Base-by-base conservation (phyloP, 352 stramenopile species). In the Globisporangium carolinianum region DNA sequence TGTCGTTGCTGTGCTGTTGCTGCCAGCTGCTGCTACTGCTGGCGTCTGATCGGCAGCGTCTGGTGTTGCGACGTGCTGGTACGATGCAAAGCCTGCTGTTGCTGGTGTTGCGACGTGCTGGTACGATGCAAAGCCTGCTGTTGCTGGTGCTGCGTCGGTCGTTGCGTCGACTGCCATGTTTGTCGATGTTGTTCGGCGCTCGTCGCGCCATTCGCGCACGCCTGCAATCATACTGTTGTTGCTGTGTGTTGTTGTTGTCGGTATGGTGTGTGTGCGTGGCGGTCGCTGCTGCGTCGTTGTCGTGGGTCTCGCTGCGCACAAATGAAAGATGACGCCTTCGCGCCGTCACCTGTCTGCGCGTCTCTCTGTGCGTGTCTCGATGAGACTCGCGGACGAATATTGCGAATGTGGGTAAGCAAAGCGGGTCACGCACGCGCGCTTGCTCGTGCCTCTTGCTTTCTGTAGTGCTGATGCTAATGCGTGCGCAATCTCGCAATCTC, bases 161-260 rank as follows among this genome's bases (percentile, higher is more conserved):
- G 48, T 10, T 46, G 7, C 46, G 7, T 46, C 8, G 41, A 24
- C 24, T 32, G 24, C 24, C 24, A 32, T 32, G 24, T 32, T 32
- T 32, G 24, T 32, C 15, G 53, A 17, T 11, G 8, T 51, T n/a
- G 35, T 14, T 17, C 54, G 5, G 12, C n/a, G 14, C 43, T 56
- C 35, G n/a, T 64, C 47, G 24, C 24, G 36, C 53, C 49, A 53
- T 51, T 62, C 57, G 50, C 57, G 47, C 42, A 53, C 49, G 11
- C 41, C 36, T 7, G 49, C 42, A 49, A 48, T 62, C 57, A 62
- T 62, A 32, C 38, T 57, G 41, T 2, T 62, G 48, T 57, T 62
- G 18, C 38, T 57, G 41, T 12, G 39, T 43, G 39, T 43, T 43
- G 39, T 43, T 8, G 3, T 43, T 43, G 24, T 47, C 42, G 15